These are phyloP conservation scores for Calonectria fujianensis DNA, from an alignment of 2,329 filamentous ascomycete species.

Conservation along the genomic window DNA sequence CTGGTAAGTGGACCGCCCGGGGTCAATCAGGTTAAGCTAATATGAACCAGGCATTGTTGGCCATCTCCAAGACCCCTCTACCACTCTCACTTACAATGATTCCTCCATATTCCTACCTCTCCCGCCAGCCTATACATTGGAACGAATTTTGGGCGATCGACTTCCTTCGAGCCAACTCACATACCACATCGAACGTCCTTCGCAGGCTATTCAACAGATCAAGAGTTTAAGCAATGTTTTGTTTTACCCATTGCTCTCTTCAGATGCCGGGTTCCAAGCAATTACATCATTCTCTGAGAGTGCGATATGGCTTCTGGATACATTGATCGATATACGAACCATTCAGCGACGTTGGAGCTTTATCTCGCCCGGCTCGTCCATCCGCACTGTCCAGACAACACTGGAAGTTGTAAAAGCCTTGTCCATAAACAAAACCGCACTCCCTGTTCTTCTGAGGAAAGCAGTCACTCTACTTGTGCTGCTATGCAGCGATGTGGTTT, in stretches of 20 bases:
- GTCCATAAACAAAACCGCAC: conserved; percentile 40
- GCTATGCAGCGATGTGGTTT: conserved; percentile 65
- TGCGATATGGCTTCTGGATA: conserved; percentile 71
- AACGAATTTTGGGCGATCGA: conserved; percentile 58
- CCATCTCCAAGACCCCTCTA: conserved; percentile 59
- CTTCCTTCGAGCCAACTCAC: conserved; percentile 55
- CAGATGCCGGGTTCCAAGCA: conserved; percentile 57
- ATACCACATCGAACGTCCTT: conserved; percentile 63
- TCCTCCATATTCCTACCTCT: conserved; percentile 57
- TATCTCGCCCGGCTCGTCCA: conserved; percentile 56
- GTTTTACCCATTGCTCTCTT: conserved; percentile 61
- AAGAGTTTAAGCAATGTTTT: conserved; percentile 66
- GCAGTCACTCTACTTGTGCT: conserved; percentile 62
- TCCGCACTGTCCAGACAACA: conserved; percentile 61
- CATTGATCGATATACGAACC: conserved; percentile 64
- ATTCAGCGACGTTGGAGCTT: conserved; percentile 63
- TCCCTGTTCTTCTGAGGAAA: conserved; percentile 58
- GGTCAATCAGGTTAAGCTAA: conserved; percentile 45
- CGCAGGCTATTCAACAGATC: conserved; percentile 69
- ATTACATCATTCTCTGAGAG: conserved; percentile 62
- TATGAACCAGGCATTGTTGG: conserved; percentile 56
- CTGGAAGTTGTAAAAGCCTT: conserved; percentile 59
- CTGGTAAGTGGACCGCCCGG: conserved; percentile 61
- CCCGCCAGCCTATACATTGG: conserved; percentile 63
- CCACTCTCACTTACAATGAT: conserved; percentile 55